Base-by-base conservation (phyloP, 768 basidiomycete species). In the Kwoniella botswanensis region DNA sequence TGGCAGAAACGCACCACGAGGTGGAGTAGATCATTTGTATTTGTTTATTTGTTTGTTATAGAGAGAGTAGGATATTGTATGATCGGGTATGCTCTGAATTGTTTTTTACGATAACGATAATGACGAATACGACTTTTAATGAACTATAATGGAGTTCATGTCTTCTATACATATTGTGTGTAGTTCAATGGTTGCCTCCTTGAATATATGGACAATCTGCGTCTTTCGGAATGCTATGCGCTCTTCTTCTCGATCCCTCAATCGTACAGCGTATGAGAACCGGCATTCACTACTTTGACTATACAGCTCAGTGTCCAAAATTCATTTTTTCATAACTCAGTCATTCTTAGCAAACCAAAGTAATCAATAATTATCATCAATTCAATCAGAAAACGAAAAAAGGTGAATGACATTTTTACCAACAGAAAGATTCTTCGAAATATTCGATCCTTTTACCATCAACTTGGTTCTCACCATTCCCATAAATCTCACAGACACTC, bases 401-500 rank as follows among this genome's bases (percentile, higher is more conserved):
- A 35, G 35, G 35, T 35, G 6, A 35, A 35, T 35, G 35, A 4
- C 35, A 35, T 35, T 35, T 22, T 58, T 75, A 77, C 76, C 76
- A 77, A n/a, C 54, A 55, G 56, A 75, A 77, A n/a, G 46, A 50
- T 18, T 77, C 72, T 44, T 75, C 76, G 53, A 71, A 75, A 56
- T 75, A 74, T 22, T 74, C 76, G 12, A 75, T 44, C 24, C 60
- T 63, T 6, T 21, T 44, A n/a, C 65, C 76, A 5, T 26, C 29
- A 12, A 77, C 62, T 55, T 75, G 66, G 4, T 63, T 63, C 44
- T 72, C 63, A 4, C 62, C 66, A 3, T 43, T 46, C 1, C 76
- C 76, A 63, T 73, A 73, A 5, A 56, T 53, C 10, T 57, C 55
- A 26, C 55, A 44, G 1, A 77, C 66, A 18, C 65, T 70, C 11